Evolutionary conservation across 805 yeast genomes (phyloP).

Genomic region (Yarrowia phangngaensis): DNA sequence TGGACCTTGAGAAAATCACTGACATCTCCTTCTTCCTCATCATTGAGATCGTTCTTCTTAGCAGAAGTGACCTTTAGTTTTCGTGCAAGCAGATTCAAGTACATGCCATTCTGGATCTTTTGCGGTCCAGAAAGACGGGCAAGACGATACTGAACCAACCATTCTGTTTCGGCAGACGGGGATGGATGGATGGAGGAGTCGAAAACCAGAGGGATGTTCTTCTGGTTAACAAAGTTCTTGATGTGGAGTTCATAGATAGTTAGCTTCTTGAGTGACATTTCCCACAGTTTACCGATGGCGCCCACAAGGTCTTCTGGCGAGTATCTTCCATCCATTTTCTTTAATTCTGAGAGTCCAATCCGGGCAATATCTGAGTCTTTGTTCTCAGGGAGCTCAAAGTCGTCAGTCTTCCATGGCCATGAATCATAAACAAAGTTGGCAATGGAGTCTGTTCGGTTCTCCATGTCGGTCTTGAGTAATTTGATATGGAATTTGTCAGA

Average conservation of each 20-base stretch:
- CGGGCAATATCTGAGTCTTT: neutral
- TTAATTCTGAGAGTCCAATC: neutral
- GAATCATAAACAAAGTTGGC: neutral
- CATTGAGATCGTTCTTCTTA: constrained; percentile 1
- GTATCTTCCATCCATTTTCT: constrained; percentile 7
- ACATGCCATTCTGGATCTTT: neutral
- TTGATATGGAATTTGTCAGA: constrained; percentile 1
- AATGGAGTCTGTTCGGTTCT: neutral
- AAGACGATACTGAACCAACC: constrained; percentile 20
- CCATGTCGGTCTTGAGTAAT: constrained; percentile 7
- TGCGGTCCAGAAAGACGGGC: neutral
- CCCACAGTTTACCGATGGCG: neutral
- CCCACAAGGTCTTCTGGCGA: neutral
- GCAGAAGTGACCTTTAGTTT: neutral
- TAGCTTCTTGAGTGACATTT: constrained; percentile 1
- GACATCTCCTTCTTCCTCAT: neutral
- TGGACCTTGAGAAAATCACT: constrained; percentile 1
- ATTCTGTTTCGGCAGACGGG: constrained; percentile 13
- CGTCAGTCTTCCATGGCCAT: constrained; percentile 16
- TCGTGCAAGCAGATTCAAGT: constrained; percentile 1
- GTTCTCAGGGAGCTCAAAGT: neutral
- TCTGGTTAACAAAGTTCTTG: constrained; percentile 19
- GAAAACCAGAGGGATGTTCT: neutral
- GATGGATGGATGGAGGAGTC: constrained; percentile 6
- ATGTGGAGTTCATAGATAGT: constrained; percentile 6